These are phyloP conservation scores for Blepharisma stoltei DNA, from an alignment of 73 alveolate species.

Conservation along the genomic window DNA sequence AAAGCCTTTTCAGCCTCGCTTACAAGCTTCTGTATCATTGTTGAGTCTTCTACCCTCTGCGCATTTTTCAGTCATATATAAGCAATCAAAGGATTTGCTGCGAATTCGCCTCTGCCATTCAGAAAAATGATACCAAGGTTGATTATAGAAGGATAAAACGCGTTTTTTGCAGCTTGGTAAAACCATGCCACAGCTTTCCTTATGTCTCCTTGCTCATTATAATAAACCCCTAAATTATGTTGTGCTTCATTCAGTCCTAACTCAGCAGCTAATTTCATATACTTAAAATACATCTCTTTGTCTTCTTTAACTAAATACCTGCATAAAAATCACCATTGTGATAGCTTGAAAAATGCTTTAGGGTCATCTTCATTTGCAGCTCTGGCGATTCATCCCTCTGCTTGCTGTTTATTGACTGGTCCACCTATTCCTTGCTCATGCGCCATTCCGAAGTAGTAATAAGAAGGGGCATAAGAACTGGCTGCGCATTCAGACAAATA, in stretches of 20 bases:
- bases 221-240: conserved; percentile 19
- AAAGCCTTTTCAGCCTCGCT: not conserved
- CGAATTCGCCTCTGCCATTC: not conserved
- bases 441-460: conserved; percentile 17
- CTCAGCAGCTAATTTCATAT: conserved; percentile 25
- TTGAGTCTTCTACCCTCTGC: conserved; percentile 10
- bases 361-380: conserved; percentile 23
- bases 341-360: conserved; percentile 10
- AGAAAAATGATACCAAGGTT: conserved; percentile 22
- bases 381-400: not conserved
- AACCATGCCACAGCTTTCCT: conserved; percentile 28
- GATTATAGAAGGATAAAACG: conserved; percentile 27
- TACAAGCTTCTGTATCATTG: not conserved
- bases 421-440: conserved; percentile 4
- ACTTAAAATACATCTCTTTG: not conserved
- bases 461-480: conserved; percentile 24
- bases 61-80: conserved; percentile 2
- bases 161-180: conserved; percentile 13
- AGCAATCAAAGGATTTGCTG: conserved; percentile 29
- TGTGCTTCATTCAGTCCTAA: conserved; percentile 28
- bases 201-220: not conserved
- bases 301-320: not conserved
- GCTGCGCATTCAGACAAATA: not conserved
- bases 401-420: not conserved
- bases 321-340: not conserved